Conservation (phyloP, 371 early-diverging fungal genomes). For the Zychaea mexicana region DNA sequence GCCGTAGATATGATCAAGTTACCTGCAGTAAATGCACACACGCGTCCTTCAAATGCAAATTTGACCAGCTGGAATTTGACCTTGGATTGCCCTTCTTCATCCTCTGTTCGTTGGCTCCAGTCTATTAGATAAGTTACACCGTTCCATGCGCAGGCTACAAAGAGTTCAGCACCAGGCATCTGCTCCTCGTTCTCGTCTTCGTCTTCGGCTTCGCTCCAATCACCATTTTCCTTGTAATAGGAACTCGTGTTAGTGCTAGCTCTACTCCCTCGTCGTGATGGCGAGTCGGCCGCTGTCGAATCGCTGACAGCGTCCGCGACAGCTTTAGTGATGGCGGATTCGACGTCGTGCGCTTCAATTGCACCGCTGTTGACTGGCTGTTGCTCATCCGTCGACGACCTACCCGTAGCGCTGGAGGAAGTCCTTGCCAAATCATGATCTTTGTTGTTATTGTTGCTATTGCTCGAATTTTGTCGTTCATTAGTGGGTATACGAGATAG, state of each 20-base stretch:
- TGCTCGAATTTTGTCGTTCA: neutral
- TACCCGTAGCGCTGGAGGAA: neutral
- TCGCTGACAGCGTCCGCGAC: neutral
- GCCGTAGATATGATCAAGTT: too few species aligned
- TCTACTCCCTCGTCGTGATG: constrained; percentile 1
- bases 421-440: neutral
- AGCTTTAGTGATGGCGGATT: neutral
- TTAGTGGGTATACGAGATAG: constrained; percentile 15
- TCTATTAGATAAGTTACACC: constrained; percentile 78
- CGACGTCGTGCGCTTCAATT: neutral
- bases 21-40: constrained; percentile 81
- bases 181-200: constrained; percentile 23
- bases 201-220: constrained; percentile 24
- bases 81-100: constrained; percentile 17
- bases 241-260: constrained; percentile 2
- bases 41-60: constrained; percentile 81
- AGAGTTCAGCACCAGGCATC: constrained; percentile 56
- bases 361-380: neutral
- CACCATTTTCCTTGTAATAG: constrained; percentile 16
- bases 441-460: neutral
- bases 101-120: constrained; percentile 38
- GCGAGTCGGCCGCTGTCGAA: neutral
- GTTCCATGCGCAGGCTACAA: constrained; percentile 83
- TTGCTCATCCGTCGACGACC: neutral
- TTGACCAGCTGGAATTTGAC: constrained; percentile 68